Evolutionary conservation across 352 stramenopile species (phyloP).

Genomic region (Aphanomyces cochlioides): DNA sequence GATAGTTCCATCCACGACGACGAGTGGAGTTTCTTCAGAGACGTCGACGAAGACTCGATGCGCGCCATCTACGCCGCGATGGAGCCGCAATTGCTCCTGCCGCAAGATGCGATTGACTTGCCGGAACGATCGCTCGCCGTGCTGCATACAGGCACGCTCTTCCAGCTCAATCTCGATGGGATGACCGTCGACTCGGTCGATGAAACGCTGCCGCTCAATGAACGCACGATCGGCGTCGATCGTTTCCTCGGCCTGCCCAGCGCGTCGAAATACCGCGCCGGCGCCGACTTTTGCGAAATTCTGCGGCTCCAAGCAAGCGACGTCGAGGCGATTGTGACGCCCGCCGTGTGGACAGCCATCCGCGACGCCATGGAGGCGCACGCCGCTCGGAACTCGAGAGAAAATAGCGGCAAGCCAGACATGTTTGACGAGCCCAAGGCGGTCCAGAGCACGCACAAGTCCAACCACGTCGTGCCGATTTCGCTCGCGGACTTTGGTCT

Average conservation of each 20-base stretch:
- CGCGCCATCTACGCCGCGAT: conserved; percentile 39
- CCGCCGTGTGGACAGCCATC: not conserved
- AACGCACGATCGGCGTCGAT: conserved; percentile 21
- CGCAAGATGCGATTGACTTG: conserved; percentile 36
- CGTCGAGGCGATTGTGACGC: conserved; percentile 10
- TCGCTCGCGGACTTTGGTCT: not conserved
- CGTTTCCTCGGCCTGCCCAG: conserved; percentile 1
- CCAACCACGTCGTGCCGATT: not conserved
- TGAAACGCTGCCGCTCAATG: not conserved
- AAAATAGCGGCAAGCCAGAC: not conserved
- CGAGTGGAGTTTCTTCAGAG: conserved; percentile 33
- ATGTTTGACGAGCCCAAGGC: too few species aligned
- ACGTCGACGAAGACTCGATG: conserved; percentile 35
- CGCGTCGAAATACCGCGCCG: not conserved
- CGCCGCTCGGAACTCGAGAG: not conserved
- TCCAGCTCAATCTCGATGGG: not conserved
- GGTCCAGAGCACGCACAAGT: not conserved
- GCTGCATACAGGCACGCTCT: conserved; percentile 30
- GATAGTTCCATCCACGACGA: not conserved
- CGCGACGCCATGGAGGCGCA: conserved; percentile 7
- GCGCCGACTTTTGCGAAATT: conserved; percentile 23
- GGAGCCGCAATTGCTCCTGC: conserved; percentile 43
- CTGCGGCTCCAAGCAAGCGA: conserved; percentile 4
- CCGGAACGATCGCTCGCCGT: conserved; percentile 32
- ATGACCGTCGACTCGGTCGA: not conserved